A percentile compares a stretch with the other conserved stretches of the same genome.
Evolutionary conservation across 345 rosid species (phyloP).

Genomic region (Anacardium occidentale): DNA sequence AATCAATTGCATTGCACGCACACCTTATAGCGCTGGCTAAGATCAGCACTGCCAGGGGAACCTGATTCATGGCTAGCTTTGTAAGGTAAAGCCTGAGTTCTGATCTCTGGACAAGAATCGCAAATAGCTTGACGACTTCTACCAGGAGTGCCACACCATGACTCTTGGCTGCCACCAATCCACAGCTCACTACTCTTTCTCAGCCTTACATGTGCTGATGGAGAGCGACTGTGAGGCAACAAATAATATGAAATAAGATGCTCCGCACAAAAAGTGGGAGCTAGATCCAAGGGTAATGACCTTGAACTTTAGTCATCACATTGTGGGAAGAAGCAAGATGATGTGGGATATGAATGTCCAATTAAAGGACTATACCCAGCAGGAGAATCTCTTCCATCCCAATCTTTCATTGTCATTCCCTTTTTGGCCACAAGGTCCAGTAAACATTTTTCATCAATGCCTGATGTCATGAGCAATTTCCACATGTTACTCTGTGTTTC

Average conservation of each 20-base stretch:
- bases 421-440: constrained; percentile 72
- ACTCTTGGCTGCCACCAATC: constrained; percentile 39
- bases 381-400: constrained; percentile 37
- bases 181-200: constrained; percentile 47
- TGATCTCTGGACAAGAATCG: constrained; percentile 53
- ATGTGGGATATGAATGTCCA: constrained; percentile 37
- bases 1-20: constrained; percentile 5
- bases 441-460: constrained; percentile 70
- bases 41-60: constrained; percentile 36
- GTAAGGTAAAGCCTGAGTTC: constrained; percentile 36
- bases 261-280: constrained; percentile 57
- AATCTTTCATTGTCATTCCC: constrained; percentile 79
- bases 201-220: constrained; percentile 37
- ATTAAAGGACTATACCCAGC: constrained; percentile 33
- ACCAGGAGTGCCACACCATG: constrained; percentile 37
- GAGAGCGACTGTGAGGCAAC: constrained; percentile 48
- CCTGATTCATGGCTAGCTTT: constrained; percentile 30
- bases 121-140: constrained; percentile 37
- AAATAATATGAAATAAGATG: constrained; percentile 64
- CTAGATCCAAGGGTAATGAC: constrained; percentile 45
- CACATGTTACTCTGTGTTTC: constrained; percentile 79
- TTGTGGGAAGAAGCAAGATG: too few relatives aligned
- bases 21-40: constrained; percentile 49
- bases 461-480: constrained; percentile 77
- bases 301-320: not conserved